Evolutionary conservation across 768 basidiomycete species (phyloP).

Genomic region (Termitomyces bulborhizus): DNA sequence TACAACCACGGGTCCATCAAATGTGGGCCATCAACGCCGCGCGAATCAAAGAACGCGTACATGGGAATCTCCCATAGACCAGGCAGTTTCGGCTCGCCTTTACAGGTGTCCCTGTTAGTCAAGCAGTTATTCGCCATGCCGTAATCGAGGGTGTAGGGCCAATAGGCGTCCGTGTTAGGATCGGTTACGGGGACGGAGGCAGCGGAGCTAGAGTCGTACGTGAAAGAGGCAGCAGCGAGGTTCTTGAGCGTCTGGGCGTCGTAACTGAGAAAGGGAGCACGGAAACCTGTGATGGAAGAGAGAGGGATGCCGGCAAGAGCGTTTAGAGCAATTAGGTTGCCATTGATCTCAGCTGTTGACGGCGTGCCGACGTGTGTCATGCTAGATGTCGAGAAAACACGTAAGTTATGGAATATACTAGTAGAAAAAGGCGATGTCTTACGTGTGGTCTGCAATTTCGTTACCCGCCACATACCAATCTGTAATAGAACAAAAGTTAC

Average conservation of each 20-base stretch:
- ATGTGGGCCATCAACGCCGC: conserved; percentile 50
- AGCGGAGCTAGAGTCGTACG: conserved; percentile 63
- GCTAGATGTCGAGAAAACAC: conserved; percentile 23
- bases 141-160: conserved; percentile 80
- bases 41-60: conserved; percentile 68
- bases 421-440: conserved; percentile 17
- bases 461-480: conserved; percentile 82
- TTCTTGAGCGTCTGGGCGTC: conserved; percentile 52
- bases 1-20: conserved; percentile 84
- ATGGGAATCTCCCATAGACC: conserved; percentile 86
- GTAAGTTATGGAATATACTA: not conserved
- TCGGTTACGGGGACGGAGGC: conserved; percentile 63
- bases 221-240: conserved; percentile 51
- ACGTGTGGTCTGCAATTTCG: conserved; percentile 79
- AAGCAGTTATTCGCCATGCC: conserved; percentile 79
- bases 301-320: conserved; percentile 74
- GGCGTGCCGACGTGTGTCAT: conserved; percentile 76
- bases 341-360: conserved; percentile 60
- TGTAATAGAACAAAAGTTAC: conserved; percentile 14
- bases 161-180: conserved; percentile 64
- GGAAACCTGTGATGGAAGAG: conserved; percentile 60
- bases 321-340: conserved; percentile 75
- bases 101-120: conserved; percentile 45
- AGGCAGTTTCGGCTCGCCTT: conserved; percentile 64
- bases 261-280: conserved; percentile 72